Evolutionary conservation across 2,329 filamentous ascomycete genomes (phyloP).

Genomic region (Fusarium penzigii): DNA sequence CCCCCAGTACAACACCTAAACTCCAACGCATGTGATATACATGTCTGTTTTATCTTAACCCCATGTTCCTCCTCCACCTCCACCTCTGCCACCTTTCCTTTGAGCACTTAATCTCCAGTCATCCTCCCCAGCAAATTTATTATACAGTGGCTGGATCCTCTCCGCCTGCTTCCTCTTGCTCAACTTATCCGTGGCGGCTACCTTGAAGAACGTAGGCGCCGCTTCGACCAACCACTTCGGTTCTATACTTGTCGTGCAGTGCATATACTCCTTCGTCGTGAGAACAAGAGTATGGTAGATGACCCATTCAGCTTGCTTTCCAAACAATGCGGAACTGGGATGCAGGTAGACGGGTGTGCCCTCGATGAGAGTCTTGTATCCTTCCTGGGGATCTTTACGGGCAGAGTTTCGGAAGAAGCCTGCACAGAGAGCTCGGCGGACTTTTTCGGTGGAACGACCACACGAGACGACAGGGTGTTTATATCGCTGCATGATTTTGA

Average conservation of each 20-base stretch:
- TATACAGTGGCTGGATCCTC: constrained; percentile 92
- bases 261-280: constrained; percentile 98
- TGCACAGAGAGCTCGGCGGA: constrained; percentile 84
- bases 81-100: constrained; percentile 78
- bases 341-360: constrained; percentile 94
- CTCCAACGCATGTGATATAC: background rate
- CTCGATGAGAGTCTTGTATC: constrained; percentile 96
- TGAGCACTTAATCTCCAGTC: constrained; percentile 94
- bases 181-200: constrained; percentile 81
- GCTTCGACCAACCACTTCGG: constrained; percentile 93
- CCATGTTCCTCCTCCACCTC: constrained; percentile 90
- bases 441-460: constrained; percentile 81
- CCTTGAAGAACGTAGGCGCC: constrained; percentile 98
- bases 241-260: constrained; percentile 88
- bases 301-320: constrained; percentile 94
- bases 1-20: background rate
- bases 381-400: constrained; percentile 92
- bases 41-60: constrained; percentile 50
- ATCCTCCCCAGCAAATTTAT: constrained; percentile 87
- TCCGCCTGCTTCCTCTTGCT: constrained; percentile 93
- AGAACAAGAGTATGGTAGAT: constrained; percentile 90
- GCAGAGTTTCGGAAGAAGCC: constrained; percentile 97
- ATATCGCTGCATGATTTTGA: constrained; percentile 93
- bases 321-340: constrained; percentile 87
- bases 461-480: constrained; percentile 81